Conservation (phyloP, 768 basidiomycete genomes). For the Leucosporidium yakuticum region DNA sequence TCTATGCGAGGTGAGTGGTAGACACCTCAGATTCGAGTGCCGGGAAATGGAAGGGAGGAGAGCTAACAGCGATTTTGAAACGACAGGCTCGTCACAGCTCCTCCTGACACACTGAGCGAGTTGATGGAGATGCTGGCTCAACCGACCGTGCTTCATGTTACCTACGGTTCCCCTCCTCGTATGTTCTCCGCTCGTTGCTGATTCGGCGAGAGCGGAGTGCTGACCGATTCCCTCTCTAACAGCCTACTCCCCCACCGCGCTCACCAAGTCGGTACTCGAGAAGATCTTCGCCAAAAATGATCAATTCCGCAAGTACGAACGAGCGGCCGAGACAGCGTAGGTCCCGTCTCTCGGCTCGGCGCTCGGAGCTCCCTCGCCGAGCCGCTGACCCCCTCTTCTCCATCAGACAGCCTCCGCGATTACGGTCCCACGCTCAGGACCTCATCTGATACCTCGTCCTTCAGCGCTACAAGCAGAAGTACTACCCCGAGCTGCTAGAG, state of each 20-base stretch:
- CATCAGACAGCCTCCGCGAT: not conserved
- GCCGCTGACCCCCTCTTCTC: not conserved
- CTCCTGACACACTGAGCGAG: slow-evolving; percentile 7
- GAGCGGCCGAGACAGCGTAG: not conserved
- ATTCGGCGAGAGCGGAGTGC: not conserved
- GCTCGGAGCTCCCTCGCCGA: not conserved
- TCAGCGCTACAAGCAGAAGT: not conserved
- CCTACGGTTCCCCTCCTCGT: not conserved
- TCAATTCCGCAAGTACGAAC: not conserved
- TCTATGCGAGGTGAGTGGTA: slow-evolving; percentile 18
- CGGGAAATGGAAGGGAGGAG: too few relatives aligned
- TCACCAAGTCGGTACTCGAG: not conserved
- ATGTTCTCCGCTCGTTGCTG: not conserved
- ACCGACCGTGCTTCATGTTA: not conserved
- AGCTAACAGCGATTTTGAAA: too few relatives aligned
- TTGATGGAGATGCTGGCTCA: not conserved
- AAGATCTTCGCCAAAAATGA: slow-evolving; percentile 4
- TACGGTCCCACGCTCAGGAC: slow-evolving; percentile 16
- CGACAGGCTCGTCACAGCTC: slow-evolving; percentile 11
- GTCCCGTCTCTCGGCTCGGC: not conserved
- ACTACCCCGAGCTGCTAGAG: not conserved
- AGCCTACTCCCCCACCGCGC: not conserved
- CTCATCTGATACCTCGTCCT: slow-evolving; percentile 14
- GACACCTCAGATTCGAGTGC: too few relatives aligned
- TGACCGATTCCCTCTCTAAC: not conserved